These are phyloP conservation scores for Euphorbia tirucalli DNA, from an alignment of 345 rosid genomes.

Conservation along the genomic window DNA sequence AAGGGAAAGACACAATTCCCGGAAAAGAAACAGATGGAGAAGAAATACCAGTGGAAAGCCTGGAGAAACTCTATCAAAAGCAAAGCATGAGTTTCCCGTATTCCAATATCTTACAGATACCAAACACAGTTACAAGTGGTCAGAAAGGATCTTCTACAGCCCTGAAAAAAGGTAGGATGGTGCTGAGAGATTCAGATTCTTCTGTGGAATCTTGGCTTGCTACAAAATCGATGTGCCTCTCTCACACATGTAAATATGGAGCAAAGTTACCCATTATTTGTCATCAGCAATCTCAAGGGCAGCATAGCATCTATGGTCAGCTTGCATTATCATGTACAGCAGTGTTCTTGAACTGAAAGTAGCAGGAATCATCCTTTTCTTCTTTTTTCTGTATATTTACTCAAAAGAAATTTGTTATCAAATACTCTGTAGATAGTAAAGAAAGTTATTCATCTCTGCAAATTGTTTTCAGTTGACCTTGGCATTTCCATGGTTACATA, in stretches of 20 bases:
- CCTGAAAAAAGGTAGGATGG: constrained; percentile 27
- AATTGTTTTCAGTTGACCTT: not conserved
- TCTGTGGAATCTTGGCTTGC: constrained; percentile 27
- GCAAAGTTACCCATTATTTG: constrained; percentile 47
- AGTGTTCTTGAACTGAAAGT: constrained; percentile 30
- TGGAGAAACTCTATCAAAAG: constrained; percentile 48
- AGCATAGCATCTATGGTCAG: constrained; percentile 43
- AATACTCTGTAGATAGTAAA: not conserved
- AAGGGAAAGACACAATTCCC: constrained; percentile 21
- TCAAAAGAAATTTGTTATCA: constrained; percentile 9
- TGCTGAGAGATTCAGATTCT: constrained; percentile 28
- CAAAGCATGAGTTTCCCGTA: constrained; percentile 23
- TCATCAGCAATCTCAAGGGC: constrained; percentile 52
- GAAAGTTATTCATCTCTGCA: not conserved
- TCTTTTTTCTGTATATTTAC: too few relatives aligned
- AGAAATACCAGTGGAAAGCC: constrained; percentile 36
- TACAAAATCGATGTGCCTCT: constrained; percentile 37
- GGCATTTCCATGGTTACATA: too few relatives aligned
- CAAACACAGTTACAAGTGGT: constrained; percentile 20
- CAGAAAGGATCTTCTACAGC: constrained; percentile 27
- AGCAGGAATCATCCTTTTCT: not conserved
- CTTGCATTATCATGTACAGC: constrained; percentile 37
- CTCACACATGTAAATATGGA: constrained; percentile 47
- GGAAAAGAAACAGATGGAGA: constrained; percentile 19
- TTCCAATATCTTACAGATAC: constrained; percentile 38